Conservation (phyloP, 1,139 yeast species). For the Arxiozyma bovina region DNA sequence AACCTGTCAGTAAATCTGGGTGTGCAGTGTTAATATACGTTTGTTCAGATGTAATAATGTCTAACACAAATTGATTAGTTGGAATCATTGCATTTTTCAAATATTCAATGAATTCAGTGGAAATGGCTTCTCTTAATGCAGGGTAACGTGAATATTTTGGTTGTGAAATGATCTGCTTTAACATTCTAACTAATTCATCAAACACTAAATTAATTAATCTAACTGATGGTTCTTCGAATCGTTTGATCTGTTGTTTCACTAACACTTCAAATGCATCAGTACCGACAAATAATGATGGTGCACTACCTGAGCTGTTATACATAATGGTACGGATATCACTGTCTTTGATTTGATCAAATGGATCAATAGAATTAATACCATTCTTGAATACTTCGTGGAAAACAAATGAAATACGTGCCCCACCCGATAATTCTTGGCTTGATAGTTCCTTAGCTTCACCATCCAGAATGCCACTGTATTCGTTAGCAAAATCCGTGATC, state of each 20-base stretch:
- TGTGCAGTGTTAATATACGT: constrained; percentile 96
- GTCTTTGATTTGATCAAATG: constrained; percentile 94
- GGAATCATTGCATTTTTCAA: constrained; percentile 76
- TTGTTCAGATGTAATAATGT: constrained; percentile 77
- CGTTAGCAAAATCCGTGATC: constrained; percentile 88
- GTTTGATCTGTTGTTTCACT: constrained; percentile 86
- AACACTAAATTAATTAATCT: constrained; percentile 86
- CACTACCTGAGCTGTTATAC: constrained; percentile 94
- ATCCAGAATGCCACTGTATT: constrained; percentile 81
- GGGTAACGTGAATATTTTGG: constrained; percentile 87
- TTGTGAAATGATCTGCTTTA: constrained; percentile 74
- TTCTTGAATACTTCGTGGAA: constrained; percentile 93
- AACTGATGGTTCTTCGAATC: constrained; percentile 90
- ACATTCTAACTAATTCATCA: constrained; percentile 87
- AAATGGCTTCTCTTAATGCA: constrained; percentile 74
- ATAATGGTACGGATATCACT: constrained; percentile 94
- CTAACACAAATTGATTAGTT: constrained; percentile 75
- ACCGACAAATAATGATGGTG: constrained; percentile 96
- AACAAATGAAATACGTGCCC: constrained; percentile 96
- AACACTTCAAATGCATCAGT: constrained; percentile 95
- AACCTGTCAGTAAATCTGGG: constrained; percentile 90
- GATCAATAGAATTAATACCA: constrained; percentile 88
- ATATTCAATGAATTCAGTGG: constrained; percentile 69
- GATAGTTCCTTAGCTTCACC: constrained; percentile 91
- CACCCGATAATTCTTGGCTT: constrained; percentile 82